Base-by-base conservation (phyloP, 1,284 basidiomycete species). In the Trametes versicolor region DNA sequence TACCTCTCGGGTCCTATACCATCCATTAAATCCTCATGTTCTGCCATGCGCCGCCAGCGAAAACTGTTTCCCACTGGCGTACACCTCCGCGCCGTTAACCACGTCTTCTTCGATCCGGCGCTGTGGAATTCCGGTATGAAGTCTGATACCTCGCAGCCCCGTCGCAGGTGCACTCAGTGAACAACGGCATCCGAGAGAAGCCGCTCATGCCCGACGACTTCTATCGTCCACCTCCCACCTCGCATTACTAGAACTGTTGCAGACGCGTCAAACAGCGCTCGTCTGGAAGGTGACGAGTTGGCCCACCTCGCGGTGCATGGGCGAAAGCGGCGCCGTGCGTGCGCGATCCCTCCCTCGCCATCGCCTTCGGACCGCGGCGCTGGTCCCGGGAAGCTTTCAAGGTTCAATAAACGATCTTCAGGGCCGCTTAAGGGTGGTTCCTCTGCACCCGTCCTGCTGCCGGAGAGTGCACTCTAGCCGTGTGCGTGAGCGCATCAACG, bases 11-110 rank as follows among this genome's bases (percentile, higher is more conserved):
- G 48, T 13, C 29, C 48, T 29, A 36, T 57, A 19, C n/a, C 29
- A 4, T 5, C 19, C 54, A 62, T 62, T 57, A 67, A 67, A 60
- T 34, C 60, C 60, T n/a, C 66, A 60, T 65, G 63, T 27, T 25
- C 37, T 23, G 5, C 19, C 52, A 15, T 48, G 15, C 37, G 41
- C 45, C 32, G 49, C 39, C 45, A 48, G 34, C 36, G 29, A 32
- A 50, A 32, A 25, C 32, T 29, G 32, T 8, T 56, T 56, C 49
- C 50, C 59, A 65, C 41, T 21, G 34, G 27, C 34, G 32, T n/a
- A 47, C 36, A 43, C 53, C 45, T 39, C 59, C 52, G 50, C 51
- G 58, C 64, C 51, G 56, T 60, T 52, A 49, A 39, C 29, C 32
- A 50, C 49, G 29, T 51, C 32, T 32, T 36, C 36, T 19, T 49